Conservation (phyloP, 2,329 filamentous ascomycete species). For the Epichloe gansuensis region DNA sequence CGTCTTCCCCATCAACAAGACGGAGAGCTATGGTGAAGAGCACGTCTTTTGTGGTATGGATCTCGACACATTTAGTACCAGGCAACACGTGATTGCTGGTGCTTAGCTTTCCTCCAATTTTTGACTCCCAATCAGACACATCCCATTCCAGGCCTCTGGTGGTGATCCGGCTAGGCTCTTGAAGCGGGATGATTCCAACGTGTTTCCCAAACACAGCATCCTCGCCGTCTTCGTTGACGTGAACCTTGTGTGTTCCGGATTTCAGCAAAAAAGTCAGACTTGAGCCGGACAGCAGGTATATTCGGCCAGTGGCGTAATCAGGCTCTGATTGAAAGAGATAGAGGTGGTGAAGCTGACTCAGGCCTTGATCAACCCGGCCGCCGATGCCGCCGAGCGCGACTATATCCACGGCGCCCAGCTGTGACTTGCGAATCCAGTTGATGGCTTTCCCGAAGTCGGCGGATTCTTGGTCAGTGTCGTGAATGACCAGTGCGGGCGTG, state of each 20-base stretch:
- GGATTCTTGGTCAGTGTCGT: slow-evolving; percentile 68
- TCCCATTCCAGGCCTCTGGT: slow-evolving; percentile 85
- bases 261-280: slow-evolving; percentile 75
- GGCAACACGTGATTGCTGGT: slow-evolving; percentile 67
- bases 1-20: slow-evolving; percentile 22
- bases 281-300: slow-evolving; percentile 72
- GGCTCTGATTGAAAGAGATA: slow-evolving; percentile 47
- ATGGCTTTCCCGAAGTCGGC: slow-evolving; percentile 87
- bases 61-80: slow-evolving; percentile 43
- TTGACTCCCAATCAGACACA: slow-evolving; percentile 65
- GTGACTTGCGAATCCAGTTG: slow-evolving; percentile 37
- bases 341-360: slow-evolving; percentile 80
- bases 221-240: slow-evolving; percentile 39
- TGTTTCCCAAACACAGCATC: slow-evolving; percentile 56
- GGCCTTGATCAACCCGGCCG: slow-evolving; percentile 82
- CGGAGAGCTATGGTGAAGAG: slow-evolving; percentile 61
- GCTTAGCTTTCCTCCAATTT: slow-evolving; percentile 60
- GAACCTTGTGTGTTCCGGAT: slow-evolving; percentile 52
- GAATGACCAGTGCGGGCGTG: slow-evolving; percentile 44
- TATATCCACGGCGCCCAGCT: slow-evolving; percentile 41
- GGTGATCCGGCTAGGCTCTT: slow-evolving; percentile 63
- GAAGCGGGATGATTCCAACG: slow-evolving; percentile 76
- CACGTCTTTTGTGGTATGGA: slow-evolving; percentile 51
- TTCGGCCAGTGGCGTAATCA: slow-evolving; percentile 35
- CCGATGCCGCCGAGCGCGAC: slow-evolving; percentile 74